phyloP scores from a whole-genome alignment of 345 rosid genomes.

The Rhodomyrtus tomentosa region DNA sequence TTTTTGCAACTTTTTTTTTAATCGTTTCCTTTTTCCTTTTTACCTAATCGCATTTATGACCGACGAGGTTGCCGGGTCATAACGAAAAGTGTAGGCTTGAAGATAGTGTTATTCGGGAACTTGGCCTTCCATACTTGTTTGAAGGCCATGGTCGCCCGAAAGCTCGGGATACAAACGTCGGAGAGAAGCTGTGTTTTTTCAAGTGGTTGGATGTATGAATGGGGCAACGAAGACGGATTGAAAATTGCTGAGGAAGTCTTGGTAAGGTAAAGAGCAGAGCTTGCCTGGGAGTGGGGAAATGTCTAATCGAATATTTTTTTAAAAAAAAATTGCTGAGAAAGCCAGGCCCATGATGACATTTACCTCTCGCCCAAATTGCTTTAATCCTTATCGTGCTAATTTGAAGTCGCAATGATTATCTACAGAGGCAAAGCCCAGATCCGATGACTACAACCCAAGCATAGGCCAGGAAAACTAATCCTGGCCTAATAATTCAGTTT shows the following conservation, averaged over 20 bases:
- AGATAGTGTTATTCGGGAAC: background rate
- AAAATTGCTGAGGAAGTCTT: background rate
- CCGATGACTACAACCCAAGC: too few species aligned
- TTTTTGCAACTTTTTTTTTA: background rate
- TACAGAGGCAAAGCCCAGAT: too few species aligned
- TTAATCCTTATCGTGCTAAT: too few species aligned
- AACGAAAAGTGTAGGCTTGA: background rate
- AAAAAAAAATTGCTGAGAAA: too few species aligned
- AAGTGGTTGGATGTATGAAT: background rate
- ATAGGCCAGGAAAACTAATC: too few species aligned
- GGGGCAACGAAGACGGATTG: background rate
- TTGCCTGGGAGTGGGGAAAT: background rate
- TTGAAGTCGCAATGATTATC: too few species aligned
- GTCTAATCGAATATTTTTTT: background rate
- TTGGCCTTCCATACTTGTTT: background rate
- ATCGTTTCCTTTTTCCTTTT: background rate
- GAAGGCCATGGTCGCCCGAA: background rate
- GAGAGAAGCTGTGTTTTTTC: background rate
- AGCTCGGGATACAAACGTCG: background rate
- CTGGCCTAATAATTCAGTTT: too few species aligned
- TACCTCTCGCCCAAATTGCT: too few species aligned
- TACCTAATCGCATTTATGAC: background rate
- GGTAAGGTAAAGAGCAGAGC: background rate
- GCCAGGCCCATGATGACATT: too few species aligned
- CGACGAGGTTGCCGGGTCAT: background rate